Evolutionary conservation across 192 early-diverging fungal genomes (phyloP).

Genomic region (Coemansia furcata): DNA sequence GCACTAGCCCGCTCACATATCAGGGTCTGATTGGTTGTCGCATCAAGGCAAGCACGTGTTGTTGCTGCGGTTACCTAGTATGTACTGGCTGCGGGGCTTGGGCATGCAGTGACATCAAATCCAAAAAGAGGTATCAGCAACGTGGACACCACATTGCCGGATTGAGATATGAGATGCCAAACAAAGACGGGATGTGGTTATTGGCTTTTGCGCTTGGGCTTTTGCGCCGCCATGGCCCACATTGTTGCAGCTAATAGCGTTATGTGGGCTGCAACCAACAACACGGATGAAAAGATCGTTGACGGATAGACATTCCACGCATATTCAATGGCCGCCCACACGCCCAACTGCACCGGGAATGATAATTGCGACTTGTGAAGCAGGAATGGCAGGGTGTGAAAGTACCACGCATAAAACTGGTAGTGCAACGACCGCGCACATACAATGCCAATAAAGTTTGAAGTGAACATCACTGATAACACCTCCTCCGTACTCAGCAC

Average conservation of each 20-base stretch:
- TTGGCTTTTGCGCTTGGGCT: neutral
- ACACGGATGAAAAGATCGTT: constrained; percentile 52
- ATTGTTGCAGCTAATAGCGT: constrained; percentile 55
- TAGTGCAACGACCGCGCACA: constrained; percentile 92
- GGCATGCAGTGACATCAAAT: neutral
- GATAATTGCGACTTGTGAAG: constrained; percentile 51
- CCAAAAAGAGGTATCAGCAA: neutral
- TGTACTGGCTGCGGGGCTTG: neutral
- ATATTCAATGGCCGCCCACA: constrained; percentile 62
- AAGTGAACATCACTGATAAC: constrained; percentile 64
- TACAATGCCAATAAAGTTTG: constrained; percentile 86
- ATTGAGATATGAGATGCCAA: neutral
- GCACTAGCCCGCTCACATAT: too few species aligned
- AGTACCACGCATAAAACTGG: constrained; percentile 98
- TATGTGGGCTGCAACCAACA: constrained; percentile 59
- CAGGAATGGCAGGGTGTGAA: constrained; percentile 78
- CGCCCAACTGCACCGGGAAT: neutral
- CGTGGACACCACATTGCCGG: neutral
- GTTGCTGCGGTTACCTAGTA: neutral
- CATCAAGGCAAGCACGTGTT: neutral
- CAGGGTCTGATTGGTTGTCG: neutral
- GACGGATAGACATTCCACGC: constrained; percentile 91
- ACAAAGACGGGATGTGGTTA: neutral
- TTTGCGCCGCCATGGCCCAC: neutral
- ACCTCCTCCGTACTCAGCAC: constrained; percentile 11